Base-by-base conservation (phyloP, 179 eudicot species). In the Sideroxylon spinosum region DNA sequence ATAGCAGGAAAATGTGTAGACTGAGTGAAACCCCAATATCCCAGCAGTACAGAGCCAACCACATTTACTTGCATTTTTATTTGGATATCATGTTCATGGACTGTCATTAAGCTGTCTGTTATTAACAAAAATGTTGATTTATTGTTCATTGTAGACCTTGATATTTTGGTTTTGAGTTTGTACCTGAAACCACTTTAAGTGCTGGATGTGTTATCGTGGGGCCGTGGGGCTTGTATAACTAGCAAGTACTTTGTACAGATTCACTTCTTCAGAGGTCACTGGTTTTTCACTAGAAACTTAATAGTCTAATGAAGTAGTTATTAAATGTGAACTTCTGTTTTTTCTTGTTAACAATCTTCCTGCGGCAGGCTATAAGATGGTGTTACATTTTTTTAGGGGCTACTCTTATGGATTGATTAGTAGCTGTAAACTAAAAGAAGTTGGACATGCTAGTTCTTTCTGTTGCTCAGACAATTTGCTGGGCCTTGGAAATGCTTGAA, bases 301-400 rank as follows among this genome's bases (percentile, higher is more conserved):
- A 29, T 29, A 29, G 1, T 29, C 37, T 29, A 1, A 29, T 29
- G 37, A 29, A 29, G 37, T 29, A 29, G 37, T 29, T 29, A 29
- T 29, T 1, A 29, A 29, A 3, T 29, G 1, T 29, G 37, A 29
- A 29, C 37, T 29, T 29, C 3, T 29, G 37, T 22, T 55, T 61
- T 53, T 28, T 72, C 63, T 1, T 72, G 48, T 28, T 55, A 23
- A 72, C n/a, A 49, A 72, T 71, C 75, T 72, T 72, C 48, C 23
- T 57, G 26, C 52, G 75, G 44, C 59, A 52, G 12, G 28, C 22
- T 52, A 49, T 29, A 29, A 29, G 37, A 29, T 29, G 37, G 37
- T 29, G 37, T 29, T 29, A 29, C 37, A 29, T 29, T 29, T 29
- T 29, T 29, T 29, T 29, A 29, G 37, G 37, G 37, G 37, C 3